Base-by-base conservation (phyloP, 1,284 basidiomycete species). In the Phlebopus sp. region DNA sequence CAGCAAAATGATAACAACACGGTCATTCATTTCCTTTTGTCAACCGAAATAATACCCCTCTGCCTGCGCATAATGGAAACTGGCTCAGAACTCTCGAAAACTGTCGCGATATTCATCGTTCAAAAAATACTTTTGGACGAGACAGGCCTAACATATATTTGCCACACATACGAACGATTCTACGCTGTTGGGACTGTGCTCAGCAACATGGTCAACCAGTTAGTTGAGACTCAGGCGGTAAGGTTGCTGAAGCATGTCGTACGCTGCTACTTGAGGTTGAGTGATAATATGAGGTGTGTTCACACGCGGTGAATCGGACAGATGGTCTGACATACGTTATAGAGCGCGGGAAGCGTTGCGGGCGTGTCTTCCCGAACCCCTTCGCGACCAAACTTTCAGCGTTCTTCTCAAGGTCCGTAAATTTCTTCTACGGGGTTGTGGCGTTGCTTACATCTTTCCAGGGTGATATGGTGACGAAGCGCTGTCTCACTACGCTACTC, bases 51-150 rank as follows among this genome's bases (percentile, higher is more conserved):
- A 69, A 99, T 99, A 64, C 97, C 97, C 19, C 86, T 99, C 50
- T 99, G 97, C 67, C 81, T 99, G 43, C 88, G 97, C 44, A 99
- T 99, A 71, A 99, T 99, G 97, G 97, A 99, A 72, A 99, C 97
- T 1, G 97, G 97, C 39, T 97, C 94, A 5, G 97, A 99, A 62
- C 81, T 99, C n/a, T 93, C 89, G 55, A 99, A 99, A 73, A 99
- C 97, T 0, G 97, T 99, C 38, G 97, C 97, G 40, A 99, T 99
- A 64, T 99, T 99, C 71, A 99, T 99, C 63, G 97, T 99, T 2
- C 97, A 99, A 70, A 99, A 99, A 76, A 99, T 99, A 58, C 77
- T 99, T 17, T 79, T 99, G 46, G 97, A 99, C 67, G 97, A 99
- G 70, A 94, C 96, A 9, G 96, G 97, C 10, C 72, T 99, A 51